Evolutionary conservation across 208 protist species (phyloP).

Genomic region (Crithidia sp.): DNA sequence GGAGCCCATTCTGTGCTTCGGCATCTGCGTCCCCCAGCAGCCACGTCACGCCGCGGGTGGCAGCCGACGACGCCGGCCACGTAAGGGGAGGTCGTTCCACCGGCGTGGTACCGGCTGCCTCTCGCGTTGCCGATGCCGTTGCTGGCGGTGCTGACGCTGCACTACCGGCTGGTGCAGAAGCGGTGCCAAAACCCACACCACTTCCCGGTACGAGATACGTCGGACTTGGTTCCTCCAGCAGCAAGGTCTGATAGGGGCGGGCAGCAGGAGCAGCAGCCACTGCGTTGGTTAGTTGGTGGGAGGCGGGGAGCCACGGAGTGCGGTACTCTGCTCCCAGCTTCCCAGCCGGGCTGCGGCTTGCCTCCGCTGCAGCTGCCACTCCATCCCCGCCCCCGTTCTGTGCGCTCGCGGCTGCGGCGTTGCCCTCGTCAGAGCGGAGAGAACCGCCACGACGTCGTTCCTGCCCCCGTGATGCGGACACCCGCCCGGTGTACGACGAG

Average conservation of each 20-base stretch:
- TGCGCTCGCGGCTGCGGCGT: no score
- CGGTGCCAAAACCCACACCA: slow-evolving; percentile 26
- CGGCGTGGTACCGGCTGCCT: neutral
- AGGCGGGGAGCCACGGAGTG: neutral
- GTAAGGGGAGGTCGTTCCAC: neutral
- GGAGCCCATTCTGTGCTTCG: no score
- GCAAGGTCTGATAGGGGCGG: slow-evolving; percentile 7
- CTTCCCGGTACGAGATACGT: neutral
- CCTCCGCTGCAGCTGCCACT: neutral
- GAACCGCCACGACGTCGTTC: slow-evolving; percentile 1
- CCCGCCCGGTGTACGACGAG: neutral
- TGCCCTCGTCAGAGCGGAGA: neutral
- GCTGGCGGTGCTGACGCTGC: neutral
- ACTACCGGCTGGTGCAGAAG: neutral
- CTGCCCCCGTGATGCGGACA: neutral
- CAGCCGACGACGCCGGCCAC: neutral
- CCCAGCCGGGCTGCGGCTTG: neutral
- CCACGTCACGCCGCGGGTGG: neutral
- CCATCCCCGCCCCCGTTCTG: no score
- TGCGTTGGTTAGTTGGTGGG: neutral
- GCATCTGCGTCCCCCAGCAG: neutral
- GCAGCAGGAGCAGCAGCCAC: neutral
- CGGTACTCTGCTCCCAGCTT: neutral
- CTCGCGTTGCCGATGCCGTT: neutral
- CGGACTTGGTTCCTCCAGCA: slow-evolving; percentile 23